phyloP scores from a whole-genome alignment of 768 basidiomycete species.

The Chiua virens region DNA sequence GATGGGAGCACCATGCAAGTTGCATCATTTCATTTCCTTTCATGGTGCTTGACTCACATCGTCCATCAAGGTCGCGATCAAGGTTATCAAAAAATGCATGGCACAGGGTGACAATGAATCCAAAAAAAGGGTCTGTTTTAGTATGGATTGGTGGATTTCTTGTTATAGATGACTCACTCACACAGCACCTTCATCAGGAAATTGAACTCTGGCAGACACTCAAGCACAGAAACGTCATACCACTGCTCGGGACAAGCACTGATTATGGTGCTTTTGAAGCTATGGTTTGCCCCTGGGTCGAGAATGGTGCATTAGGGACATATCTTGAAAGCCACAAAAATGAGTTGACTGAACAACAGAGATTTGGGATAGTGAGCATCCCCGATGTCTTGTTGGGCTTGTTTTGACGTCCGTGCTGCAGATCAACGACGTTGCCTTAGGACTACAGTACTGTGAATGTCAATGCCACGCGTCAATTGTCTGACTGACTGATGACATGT shows the following conservation, averaged over 20 bases:
- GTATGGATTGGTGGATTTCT: not conserved
- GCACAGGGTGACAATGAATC: slow-evolving; percentile 11
- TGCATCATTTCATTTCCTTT: not conserved
- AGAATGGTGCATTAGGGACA: too few relatives aligned
- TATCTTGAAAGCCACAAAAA: too few relatives aligned
- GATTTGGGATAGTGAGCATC: not conserved
- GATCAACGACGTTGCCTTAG: not conserved
- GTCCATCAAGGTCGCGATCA: not conserved
- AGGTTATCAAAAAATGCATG: slow-evolving; percentile 12
- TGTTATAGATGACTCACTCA: too few relatives aligned
- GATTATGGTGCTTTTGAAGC: too few relatives aligned
- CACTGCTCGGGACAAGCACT: not conserved
- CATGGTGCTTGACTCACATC: not conserved
- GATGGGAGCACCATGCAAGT: slow-evolving; percentile 13
- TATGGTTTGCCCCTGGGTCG: too few relatives aligned
- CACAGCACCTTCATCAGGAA: slow-evolving; percentile 2
- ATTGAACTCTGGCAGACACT: slow-evolving; percentile 7
- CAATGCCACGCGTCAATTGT: too few relatives aligned
- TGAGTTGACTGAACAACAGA: not conserved
- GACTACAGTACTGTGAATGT: not conserved
- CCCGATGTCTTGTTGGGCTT: not conserved
- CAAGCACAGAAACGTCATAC: not conserved
- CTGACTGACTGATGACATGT: not conserved
- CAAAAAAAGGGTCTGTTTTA: too few relatives aligned
- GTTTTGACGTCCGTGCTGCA: not conserved